phyloP scores from a whole-genome alignment of 345 rosid species.

The Brassica carinata region DNA sequence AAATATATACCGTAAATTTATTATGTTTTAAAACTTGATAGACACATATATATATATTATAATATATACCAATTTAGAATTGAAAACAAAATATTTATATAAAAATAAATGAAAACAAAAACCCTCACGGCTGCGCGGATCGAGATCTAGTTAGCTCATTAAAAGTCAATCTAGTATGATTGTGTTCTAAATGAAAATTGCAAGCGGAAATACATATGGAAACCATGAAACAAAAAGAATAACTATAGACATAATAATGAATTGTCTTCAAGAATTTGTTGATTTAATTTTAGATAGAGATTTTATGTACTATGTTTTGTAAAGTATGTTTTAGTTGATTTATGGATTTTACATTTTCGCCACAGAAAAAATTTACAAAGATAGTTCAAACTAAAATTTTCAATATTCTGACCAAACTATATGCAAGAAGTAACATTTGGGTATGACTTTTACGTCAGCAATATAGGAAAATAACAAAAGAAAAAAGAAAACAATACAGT shows the following conservation, averaged over 20 bases:
- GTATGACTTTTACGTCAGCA: conserved; percentile 5
- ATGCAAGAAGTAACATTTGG: neutral
- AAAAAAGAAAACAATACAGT: neutral
- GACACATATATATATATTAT: too few species aligned
- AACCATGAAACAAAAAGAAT: neutral
- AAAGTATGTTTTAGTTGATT: neutral
- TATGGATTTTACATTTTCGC: neutral
- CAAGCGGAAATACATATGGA: neutral
- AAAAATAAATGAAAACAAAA: too few species aligned
- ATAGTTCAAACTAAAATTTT: neutral
- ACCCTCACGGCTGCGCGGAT: too few species aligned
- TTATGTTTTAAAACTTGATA: too few species aligned
- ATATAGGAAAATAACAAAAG: conserved; percentile 7
- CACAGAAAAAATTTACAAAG: neutral
- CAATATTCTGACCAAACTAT: neutral
- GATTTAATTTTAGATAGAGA: neutral
- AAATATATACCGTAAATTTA: too few species aligned
- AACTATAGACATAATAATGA: neutral
- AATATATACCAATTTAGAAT: too few species aligned
- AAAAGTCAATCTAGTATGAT: neutral
- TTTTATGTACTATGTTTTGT: neutral
- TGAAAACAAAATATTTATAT: too few species aligned
- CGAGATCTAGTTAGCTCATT: neutral
- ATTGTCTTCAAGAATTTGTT: neutral
- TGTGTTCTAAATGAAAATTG: neutral